A percentile compares a stretch with the other conserved stretches of the same genome.
Conservation (phyloP, 495 filamentous ascomycete species). For the Peziza echinospora region DNA sequence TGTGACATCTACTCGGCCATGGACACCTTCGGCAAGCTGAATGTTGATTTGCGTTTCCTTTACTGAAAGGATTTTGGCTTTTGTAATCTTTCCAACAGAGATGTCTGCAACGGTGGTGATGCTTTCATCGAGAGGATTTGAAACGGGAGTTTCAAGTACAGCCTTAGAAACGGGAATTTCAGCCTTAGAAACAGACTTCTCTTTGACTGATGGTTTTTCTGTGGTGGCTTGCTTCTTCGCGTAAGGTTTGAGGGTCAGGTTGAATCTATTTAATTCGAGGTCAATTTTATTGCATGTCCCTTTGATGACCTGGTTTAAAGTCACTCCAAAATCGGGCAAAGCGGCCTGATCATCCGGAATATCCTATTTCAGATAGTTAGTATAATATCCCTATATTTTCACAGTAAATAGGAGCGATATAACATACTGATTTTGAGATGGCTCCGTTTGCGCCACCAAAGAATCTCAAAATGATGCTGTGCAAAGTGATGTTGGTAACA, state of each 20-base stretch:
- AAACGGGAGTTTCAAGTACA: slow-evolving; percentile 10
- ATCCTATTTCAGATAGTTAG: slow-evolving; percentile 56
- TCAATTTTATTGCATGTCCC: slow-evolving; percentile 52
- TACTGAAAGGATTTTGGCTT: slow-evolving; percentile 55
- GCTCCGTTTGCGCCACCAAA: slow-evolving; percentile 28
- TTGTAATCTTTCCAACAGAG: slow-evolving; percentile 48
- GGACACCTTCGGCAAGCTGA: slow-evolving; percentile 66
- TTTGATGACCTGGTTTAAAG: slow-evolving; percentile 45
- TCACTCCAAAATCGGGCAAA: slow-evolving; percentile 54
- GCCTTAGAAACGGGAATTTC: no score
- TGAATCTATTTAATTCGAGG: slow-evolving; percentile 31
- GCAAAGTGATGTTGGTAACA: slow-evolving; percentile 57
- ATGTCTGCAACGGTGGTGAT: slow-evolving; percentile 47
- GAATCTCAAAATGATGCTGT: slow-evolving; percentile 64
- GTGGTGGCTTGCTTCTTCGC: slow-evolving; percentile 23
- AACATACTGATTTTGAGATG: background rate
- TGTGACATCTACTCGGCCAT: slow-evolving; percentile 76
- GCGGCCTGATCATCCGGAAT: slow-evolving; percentile 41
- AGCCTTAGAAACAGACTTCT: no score
- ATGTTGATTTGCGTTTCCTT: slow-evolving; percentile 87
- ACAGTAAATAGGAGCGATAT: background rate
- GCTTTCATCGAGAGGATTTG: slow-evolving; percentile 51
- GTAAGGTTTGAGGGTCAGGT: slow-evolving; percentile 34
- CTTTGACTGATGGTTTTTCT: background rate
- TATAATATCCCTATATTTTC: slow-evolving; percentile 42